phyloP scores from a whole-genome alignment of 2,329 filamentous ascomycete genomes.

The Hypocreales sp. region DNA sequence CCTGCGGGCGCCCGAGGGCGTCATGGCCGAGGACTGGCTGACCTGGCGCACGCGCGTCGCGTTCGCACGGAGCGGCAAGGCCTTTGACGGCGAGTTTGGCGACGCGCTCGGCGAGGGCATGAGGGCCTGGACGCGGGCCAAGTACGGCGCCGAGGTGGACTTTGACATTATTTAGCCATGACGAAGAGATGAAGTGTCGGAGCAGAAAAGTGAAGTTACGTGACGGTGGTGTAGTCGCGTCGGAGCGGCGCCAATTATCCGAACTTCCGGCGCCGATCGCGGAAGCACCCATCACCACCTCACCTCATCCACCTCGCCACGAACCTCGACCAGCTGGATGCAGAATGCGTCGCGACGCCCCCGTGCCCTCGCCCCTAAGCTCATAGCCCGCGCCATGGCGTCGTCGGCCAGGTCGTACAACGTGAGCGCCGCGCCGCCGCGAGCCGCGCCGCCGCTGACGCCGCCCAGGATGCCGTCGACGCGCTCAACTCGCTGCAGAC shows the following conservation, averaged over 20 bases:
- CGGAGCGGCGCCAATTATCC: too few relatives aligned
- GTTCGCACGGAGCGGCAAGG: slow-evolving; percentile 16
- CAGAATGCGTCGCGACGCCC: slow-evolving; percentile 16
- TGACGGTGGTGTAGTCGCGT: too few relatives aligned
- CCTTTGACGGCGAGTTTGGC: slow-evolving; percentile 20
- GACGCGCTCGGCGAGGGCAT: slow-evolving; percentile 21
- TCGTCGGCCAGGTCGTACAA: slow-evolving; percentile 17
- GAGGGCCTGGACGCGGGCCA: slow-evolving; percentile 19
- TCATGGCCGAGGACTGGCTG: slow-evolving; percentile 28
- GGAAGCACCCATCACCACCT: too few relatives aligned
- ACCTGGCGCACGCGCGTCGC: slow-evolving; percentile 25
- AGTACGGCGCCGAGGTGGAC: slow-evolving; percentile 15
- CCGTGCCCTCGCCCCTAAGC: slow-evolving; percentile 8
- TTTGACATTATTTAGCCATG: slow-evolving; percentile 10
- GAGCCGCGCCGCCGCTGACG: not conserved
- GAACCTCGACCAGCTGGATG: too few relatives aligned
- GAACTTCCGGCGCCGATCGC: too few relatives aligned
- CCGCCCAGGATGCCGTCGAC: slow-evolving; percentile 62
- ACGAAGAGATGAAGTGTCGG: too few relatives aligned
- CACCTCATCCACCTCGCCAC: too few relatives aligned
- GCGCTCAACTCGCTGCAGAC: slow-evolving; percentile 84
- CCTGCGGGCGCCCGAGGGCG: slow-evolving; percentile 26
- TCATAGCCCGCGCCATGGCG: slow-evolving; percentile 16
- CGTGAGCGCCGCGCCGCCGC: slow-evolving; percentile 7
- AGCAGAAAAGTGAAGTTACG: too few relatives aligned